A percentile compares a stretch with the other conserved stretches of the same genome.
Evolutionary conservation across 768 basidiomycete genomes (phyloP).

Genomic region (Panus rudis): DNA sequence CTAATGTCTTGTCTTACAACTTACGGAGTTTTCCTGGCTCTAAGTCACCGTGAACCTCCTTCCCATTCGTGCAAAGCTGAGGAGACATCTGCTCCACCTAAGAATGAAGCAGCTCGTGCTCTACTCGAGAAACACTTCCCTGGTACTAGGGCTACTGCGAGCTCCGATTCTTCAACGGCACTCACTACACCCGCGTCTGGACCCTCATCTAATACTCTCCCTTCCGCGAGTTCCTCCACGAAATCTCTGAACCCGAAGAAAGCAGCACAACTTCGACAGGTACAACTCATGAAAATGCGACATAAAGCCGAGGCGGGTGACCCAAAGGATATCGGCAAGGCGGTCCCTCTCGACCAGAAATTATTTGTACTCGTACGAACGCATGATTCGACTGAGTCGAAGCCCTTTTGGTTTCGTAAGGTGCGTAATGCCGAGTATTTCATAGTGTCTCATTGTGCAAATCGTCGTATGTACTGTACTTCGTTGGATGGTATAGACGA

Average conservation of each 20-base stretch:
- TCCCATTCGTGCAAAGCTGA: conserved; percentile 48
- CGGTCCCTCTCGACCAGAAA: conserved; percentile 47
- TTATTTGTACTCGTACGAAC: conserved; percentile 45
- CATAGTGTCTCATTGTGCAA: background rate
- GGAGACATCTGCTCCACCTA: conserved; percentile 16
- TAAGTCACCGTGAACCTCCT: conserved; percentile 65
- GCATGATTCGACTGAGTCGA: conserved; percentile 29
- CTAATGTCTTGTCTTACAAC: background rate
- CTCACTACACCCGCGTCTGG: conserved; percentile 10
- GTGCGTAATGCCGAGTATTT: conserved; percentile 28
- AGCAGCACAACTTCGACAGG: conserved; percentile 44
- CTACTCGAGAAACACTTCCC: conserved; percentile 50
- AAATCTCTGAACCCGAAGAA: conserved; percentile 48
- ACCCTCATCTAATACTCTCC: conserved; percentile 4
- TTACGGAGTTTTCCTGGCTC: background rate
- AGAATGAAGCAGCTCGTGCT: conserved; percentile 43
- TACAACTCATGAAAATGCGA: conserved; percentile 70
- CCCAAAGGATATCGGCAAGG: conserved; percentile 43
- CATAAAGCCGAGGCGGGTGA: conserved; percentile 62
- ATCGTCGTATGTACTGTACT: background rate
- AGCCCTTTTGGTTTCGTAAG: conserved; percentile 66
- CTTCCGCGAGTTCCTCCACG: conserved; percentile 6
- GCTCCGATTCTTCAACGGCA: too few species aligned
- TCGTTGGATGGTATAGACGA: conserved; percentile 29
- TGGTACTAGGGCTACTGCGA: conserved; percentile 7